Evolutionary conservation across 2,329 filamentous ascomycete genomes (phyloP), one percentile per base, ranked within the genome.

Genomic region (Talaromyces sp.): DNA sequence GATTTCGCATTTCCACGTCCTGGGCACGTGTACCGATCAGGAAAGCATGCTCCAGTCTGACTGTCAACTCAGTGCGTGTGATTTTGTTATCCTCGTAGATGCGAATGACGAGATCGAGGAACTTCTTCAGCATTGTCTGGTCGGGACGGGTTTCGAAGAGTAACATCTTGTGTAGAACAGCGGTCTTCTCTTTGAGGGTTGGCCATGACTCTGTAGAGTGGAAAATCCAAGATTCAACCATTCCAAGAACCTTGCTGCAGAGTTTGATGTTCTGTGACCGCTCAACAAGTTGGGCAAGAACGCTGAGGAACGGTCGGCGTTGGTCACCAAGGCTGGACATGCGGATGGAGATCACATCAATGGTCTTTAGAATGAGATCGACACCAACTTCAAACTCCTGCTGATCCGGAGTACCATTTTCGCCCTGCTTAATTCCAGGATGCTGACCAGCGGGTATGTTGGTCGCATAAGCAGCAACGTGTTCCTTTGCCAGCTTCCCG

Each of bases 41-140:
- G 84, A 99, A 99, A 5, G 95, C 95, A 78, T 98, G 94, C 80
- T 99, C 95, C 86, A 99, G 91, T 3, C 96, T 88, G 10, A 99
- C 96, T 0, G 95, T 98, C 62, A 99, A 85, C 78, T 99, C 95
- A 0, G 94, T 97, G 36, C 93, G 87, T 0, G 93, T 93, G 68
- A 99, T 95, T 79, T 96, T 97, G 0, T 93, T 92, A 73, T 99
- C 95, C 74, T 99, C 96, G 75, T 99, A 99, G 67, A 99, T 97
- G 58, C 93, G 89, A 71, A 99, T 96, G 29, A 99, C 95, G 29
- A 99, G 87, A 69, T 98, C 91, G 66, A 99, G 83, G 81, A 98
- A 99, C 74, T 94, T 94, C 70, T 90, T 93, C 65, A 99, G 84
- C 80, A 99, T 89, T 0, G 90, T 92, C 36, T 89, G 87, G 74